A percentile compares a stretch with the other conserved stretches of the same genome.
phyloP scores from a whole-genome alignment of 495 filamentous ascomycete species.

The Rhypophila decipiens region DNA sequence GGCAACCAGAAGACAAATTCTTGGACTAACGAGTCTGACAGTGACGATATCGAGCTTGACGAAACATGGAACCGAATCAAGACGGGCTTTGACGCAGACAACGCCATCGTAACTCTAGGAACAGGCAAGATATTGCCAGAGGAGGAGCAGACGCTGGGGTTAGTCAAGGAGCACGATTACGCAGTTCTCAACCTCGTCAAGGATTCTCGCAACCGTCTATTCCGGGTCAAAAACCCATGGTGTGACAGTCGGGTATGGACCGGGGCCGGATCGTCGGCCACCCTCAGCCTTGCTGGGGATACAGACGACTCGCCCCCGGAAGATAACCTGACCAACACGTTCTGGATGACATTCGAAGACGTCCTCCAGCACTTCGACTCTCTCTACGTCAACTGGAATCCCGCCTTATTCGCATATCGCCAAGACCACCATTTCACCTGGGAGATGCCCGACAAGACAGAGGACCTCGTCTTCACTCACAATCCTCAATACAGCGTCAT shows the following conservation, averaged over 20 bases:
- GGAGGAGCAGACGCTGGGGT: conserved; percentile 72
- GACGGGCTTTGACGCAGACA: conserved; percentile 65
- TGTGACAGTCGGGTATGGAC: conserved; percentile 69
- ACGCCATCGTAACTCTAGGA: conserved; percentile 84
- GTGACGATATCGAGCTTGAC: conserved; percentile 65
- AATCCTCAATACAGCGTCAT: conserved; percentile 79
- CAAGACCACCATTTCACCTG: conserved; percentile 89
- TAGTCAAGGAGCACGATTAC: conserved; percentile 90
- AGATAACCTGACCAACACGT: conserved; percentile 58
- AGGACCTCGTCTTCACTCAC: conserved; percentile 58
- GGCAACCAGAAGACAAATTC: too few relatives aligned
- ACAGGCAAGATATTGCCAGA: conserved; percentile 69
- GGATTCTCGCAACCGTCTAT: conserved; percentile 45
- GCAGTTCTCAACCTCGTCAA: conserved; percentile 77
- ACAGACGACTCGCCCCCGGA: conserved; percentile 14
- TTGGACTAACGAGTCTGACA: neutral
- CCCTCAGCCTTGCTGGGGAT: conserved; percentile 14
- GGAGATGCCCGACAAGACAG: conserved; percentile 58
- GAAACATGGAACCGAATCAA: conserved; percentile 74
- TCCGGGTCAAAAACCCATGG: conserved; percentile 96
- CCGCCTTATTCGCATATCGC: conserved; percentile 68
- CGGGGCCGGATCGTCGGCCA: conserved; percentile 25
- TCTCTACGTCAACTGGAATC: conserved; percentile 96
- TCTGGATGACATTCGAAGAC: conserved; percentile 86
- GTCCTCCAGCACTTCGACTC: conserved; percentile 88